A percentile compares a stretch with the other conserved stretches of the same genome.
Evolutionary conservation across 2,329 filamentous ascomycete genomes (phyloP).

Genomic region (Sclerotinia sclerotiorum): DNA sequence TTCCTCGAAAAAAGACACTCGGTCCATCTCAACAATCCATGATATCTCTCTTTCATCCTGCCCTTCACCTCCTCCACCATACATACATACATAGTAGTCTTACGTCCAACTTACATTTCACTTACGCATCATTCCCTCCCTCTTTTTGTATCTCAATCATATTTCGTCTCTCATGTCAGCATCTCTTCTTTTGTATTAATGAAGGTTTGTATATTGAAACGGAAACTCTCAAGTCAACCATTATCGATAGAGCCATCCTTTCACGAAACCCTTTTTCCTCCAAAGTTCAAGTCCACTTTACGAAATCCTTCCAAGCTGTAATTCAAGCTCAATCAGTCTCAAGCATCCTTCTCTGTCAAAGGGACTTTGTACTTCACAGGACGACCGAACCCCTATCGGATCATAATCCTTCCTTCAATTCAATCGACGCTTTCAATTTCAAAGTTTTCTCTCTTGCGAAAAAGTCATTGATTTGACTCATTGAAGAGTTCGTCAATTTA

Average conservation of each 20-base stretch:
- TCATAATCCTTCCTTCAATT: slow-evolving; percentile 33
- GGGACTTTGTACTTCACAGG: slow-evolving; percentile 35
- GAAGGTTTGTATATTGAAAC: slow-evolving; percentile 23
- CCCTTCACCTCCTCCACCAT: slow-evolving; percentile 16
- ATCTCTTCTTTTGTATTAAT: slow-evolving; percentile 25
- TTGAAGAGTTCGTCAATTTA: slow-evolving; percentile 31
- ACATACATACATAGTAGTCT: background rate
- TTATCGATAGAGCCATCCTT: slow-evolving; percentile 14
- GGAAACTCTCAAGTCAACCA: slow-evolving; percentile 13
- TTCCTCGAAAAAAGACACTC: slow-evolving; percentile 1
- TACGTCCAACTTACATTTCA: background rate
- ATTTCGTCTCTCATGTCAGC: slow-evolving; percentile 1
- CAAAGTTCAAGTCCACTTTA: slow-evolving; percentile 2
- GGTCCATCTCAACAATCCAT: slow-evolving; percentile 16
- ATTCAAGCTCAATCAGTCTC: slow-evolving; percentile 24
- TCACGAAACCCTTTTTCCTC: slow-evolving; percentile 14
- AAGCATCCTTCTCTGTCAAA: slow-evolving; percentile 24
- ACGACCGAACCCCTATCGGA: slow-evolving; percentile 37
- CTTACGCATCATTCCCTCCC: background rate
- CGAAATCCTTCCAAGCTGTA: slow-evolving; percentile 15
- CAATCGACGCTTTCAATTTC: slow-evolving; percentile 25
- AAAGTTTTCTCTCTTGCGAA: slow-evolving; percentile 8
- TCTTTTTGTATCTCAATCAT: slow-evolving; percentile 7
- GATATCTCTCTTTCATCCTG: slow-evolving; percentile 5
- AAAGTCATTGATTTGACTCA: slow-evolving; percentile 33